phyloP scores from a whole-genome alignment of 768 basidiomycete species.

The Clavulina sp. region DNA sequence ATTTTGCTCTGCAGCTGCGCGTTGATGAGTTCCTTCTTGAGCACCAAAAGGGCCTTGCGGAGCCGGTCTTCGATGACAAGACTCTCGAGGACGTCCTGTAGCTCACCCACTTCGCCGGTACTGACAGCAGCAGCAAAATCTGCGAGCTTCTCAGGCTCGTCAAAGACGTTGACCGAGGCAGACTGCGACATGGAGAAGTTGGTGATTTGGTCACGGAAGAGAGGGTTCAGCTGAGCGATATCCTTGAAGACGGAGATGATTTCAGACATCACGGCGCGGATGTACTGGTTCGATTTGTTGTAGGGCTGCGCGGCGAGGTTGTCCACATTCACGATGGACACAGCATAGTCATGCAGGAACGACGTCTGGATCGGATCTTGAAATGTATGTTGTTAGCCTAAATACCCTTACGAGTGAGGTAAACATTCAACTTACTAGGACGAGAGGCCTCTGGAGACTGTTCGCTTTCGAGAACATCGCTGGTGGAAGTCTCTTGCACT shows the following conservation, averaged over 20 bases:
- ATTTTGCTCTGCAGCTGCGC: conserved; percentile 90
- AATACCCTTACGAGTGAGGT: background rate
- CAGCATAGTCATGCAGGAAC: conserved; percentile 61
- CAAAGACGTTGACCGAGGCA: conserved; percentile 84
- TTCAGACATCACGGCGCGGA: conserved; percentile 91
- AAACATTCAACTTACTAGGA: background rate
- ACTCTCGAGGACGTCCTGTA: conserved; percentile 86
- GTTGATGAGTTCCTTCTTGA: conserved; percentile 97
- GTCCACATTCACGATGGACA: conserved; percentile 79
- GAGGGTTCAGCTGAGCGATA: conserved; percentile 88
- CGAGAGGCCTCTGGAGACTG: background rate
- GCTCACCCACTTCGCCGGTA: conserved; percentile 76
- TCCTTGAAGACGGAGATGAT: conserved; percentile 97
- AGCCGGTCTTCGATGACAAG: conserved; percentile 74
- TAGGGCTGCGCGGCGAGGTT: conserved; percentile 70
- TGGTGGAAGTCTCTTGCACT: too few species aligned
- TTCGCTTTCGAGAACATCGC: background rate
- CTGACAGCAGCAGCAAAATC: conserved; percentile 96
- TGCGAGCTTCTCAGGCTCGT: conserved; percentile 92
- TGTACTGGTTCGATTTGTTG: conserved; percentile 85
- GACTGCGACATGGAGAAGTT: conserved; percentile 90
- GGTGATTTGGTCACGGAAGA: conserved; percentile 96
- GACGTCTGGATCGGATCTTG: conserved; percentile 59
- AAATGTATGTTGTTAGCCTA: background rate
- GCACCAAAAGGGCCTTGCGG: conserved; percentile 73